A percentile compares a stretch with the other conserved stretches of the same genome.
Conservation (phyloP, 1,284 basidiomycete species). For the Fomitopsis palustris region DNA sequence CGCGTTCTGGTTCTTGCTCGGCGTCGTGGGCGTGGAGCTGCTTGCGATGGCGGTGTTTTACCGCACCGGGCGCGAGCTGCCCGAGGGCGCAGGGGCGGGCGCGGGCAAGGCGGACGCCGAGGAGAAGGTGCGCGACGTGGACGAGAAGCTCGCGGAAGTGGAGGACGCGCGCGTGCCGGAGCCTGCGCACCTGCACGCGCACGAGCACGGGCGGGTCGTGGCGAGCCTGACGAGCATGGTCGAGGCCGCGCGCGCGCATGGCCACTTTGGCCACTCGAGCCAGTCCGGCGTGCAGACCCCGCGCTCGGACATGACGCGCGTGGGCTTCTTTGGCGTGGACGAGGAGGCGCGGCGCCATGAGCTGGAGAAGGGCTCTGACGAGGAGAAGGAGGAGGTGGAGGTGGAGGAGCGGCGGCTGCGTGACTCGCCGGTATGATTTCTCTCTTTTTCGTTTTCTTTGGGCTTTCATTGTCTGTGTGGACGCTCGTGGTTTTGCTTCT, state of each 20-base stretch:
- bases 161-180: neutral
- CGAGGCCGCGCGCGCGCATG: neutral
- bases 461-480: neutral
- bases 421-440: neutral
- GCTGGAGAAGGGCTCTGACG: neutral
- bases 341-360: neutral
- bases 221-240: neutral
- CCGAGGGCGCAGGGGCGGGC: slow-evolving; percentile 5
- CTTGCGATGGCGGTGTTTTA: slow-evolving; percentile 38
- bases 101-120: slow-evolving; percentile 10
- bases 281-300: neutral
- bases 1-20: slow-evolving; percentile 49
- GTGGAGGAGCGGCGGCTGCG: neutral
- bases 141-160: slow-evolving; percentile 1
- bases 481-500: neutral
- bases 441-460: neutral
- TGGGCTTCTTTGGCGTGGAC: neutral
- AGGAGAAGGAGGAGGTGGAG: neutral
- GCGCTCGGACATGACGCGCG: neutral
- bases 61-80: slow-evolving; percentile 19
- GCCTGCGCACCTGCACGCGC: too few relatives aligned
- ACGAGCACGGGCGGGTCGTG: neutral
- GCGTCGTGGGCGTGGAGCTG: slow-evolving; percentile 32
- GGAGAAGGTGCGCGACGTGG: slow-evolving; percentile 4
- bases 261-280: neutral